Evolutionary conservation across 306 rosid species (phyloP).

Genomic region (Oemleria cerasiformis): DNA sequence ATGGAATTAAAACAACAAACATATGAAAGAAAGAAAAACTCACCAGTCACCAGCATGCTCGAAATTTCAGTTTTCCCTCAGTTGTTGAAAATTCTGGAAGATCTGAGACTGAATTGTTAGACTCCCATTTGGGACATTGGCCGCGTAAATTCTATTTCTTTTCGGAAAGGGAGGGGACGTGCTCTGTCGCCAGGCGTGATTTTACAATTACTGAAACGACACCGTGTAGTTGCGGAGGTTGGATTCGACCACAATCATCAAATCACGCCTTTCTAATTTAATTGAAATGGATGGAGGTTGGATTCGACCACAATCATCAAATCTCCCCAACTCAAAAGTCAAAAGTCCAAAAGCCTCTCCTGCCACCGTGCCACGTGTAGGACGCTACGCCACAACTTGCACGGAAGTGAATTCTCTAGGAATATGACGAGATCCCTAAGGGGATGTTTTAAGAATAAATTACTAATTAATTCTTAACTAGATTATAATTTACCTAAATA

Average conservation of each 20-base stretch:
- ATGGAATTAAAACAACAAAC: not conserved
- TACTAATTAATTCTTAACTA: too few species aligned
- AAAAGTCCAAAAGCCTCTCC: not conserved
- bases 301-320: not conserved
- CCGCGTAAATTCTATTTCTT: not conserved
- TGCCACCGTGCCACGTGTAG: not conserved
- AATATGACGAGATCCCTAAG: too few species aligned
- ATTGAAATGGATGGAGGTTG: not conserved
- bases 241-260: too few species aligned
- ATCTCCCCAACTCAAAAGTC: not conserved
- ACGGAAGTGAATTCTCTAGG: too few species aligned
- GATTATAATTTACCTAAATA: too few species aligned
- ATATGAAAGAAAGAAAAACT: not conserved
- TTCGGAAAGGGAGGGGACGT: not conserved
- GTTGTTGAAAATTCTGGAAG: not conserved
- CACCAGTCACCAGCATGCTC: not conserved
- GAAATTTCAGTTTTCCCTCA: not conserved
- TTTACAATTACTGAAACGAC: not conserved
- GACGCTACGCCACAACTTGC: not conserved
- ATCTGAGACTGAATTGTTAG: not conserved
- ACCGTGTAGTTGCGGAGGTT: too few species aligned
- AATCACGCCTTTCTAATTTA: not conserved
- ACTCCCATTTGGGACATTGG: not conserved
- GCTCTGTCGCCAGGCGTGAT: not conserved
- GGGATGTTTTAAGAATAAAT: too few species aligned